Evolutionary conservation across 225 moss, liverwort and hornwort species (phyloP), one percentile per base, ranked within the genome.

Genomic region (Pleurozium schreberi): DNA sequence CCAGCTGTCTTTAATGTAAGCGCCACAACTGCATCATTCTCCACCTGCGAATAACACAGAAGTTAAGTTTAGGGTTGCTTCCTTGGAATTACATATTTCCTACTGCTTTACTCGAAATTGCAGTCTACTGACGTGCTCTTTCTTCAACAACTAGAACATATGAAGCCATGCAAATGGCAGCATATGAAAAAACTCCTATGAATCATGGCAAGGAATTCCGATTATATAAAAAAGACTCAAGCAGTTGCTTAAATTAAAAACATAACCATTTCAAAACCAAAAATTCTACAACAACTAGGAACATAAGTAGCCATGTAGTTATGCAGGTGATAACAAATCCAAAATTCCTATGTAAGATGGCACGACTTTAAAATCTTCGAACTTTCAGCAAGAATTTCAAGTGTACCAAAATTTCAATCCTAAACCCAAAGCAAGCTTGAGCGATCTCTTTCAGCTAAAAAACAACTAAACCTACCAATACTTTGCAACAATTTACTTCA

Each of bases 21-120:
- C 53, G 94, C 94, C 80, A 94, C 93, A 87, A 94, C 94, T 68
- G 94, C 94, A 88, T 94, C 94, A 78, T 94, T 94, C 89, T 94
- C 94, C 87, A 94, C 94, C 94, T 94, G 92, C 90, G 33, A 47
- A 78, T 60, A 76, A 77, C 81, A 82, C 34, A 74, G 75, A 90
- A 85, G 55, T 76, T 80, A 28, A 87, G 63, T 63, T 67, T 83
- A 75, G 81, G 87, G 38, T 78, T 55, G 34, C 71, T 78, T 78
- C 70, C 58, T 71, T 61, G 36, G 36, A 88, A 77, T 58, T 66
- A 55, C 61, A 59, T 45, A 57, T 71, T 76, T 52, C 49, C 70
- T 69, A 66, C 55, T 69, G 80, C 55, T 75, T 68, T 7, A 40
- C 47, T 86, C 79, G 15, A 45, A n/a, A 75, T 49, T 83, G 83